Evolutionary conservation across 192 early-diverging fungal species (phyloP).

Genomic region (Coemansia sp.): DNA sequence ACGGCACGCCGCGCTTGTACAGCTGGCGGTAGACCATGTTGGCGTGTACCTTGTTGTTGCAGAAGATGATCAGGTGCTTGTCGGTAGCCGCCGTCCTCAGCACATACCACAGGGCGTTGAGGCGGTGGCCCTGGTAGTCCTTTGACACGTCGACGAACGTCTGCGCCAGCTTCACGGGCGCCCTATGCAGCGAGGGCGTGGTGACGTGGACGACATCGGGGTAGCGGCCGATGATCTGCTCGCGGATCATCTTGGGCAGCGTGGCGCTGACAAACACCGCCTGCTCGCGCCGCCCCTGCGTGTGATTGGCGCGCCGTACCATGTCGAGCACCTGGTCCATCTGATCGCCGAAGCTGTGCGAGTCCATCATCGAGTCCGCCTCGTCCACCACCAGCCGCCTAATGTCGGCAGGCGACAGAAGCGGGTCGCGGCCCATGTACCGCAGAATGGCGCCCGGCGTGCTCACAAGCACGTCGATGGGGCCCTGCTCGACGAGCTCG

Average conservation of each 20-base stretch:
- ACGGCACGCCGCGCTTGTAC: conserved; percentile 54
- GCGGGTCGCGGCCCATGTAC: conserved; percentile 54
- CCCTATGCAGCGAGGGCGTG: conserved; percentile 78
- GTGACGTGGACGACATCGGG: conserved; percentile 69
- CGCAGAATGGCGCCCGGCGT: conserved; percentile 75
- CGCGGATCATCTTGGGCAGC: conserved; percentile 66
- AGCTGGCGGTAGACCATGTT: conserved; percentile 60
- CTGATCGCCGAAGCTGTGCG: conserved; percentile 72
- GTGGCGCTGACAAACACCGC: conserved; percentile 71
- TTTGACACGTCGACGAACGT: conserved; percentile 71
- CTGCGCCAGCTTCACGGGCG: conserved; percentile 74
- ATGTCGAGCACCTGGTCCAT: conserved; percentile 57
- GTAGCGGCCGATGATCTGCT: conserved; percentile 56
- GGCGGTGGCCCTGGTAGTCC: conserved; percentile 67
- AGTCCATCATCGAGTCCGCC: conserved; percentile 88
- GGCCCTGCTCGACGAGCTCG: conserved; percentile 55
- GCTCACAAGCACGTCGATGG: conserved; percentile 81
- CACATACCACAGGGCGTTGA: conserved; percentile 69
- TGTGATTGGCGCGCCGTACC: conserved; percentile 41
- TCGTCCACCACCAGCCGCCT: conserved; percentile 86
- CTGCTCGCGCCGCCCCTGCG: conserved; percentile 50
- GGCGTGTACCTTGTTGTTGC: conserved; percentile 71
- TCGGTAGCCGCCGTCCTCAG: conserved; percentile 64
- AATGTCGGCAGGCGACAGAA: conserved; percentile 63
- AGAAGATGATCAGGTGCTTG: conserved; percentile 81